Base-by-base conservation (phyloP, 495 filamentous ascomycete species). In the Pyrenula massariospora region DNA sequence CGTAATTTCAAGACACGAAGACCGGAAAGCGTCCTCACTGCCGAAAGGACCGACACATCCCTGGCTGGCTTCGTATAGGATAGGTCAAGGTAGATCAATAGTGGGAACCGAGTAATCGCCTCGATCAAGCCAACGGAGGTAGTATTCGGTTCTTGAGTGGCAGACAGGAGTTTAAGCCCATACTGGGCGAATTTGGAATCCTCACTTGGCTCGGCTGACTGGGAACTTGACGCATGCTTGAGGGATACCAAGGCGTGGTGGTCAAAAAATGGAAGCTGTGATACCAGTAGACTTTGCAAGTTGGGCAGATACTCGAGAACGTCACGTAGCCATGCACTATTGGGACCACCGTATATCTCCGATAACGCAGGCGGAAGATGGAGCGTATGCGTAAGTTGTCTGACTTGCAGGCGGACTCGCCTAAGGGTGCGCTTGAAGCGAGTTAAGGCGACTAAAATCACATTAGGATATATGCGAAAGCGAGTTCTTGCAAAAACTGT, bases 361-460 rank as follows among this genome's bases (percentile, higher is more conserved):
- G 81, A 80, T 22, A 84, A 70, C 19, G 83, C 82, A 12, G 83
- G 82, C 12, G 82, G 82, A n/a, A 86, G 70, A 66, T 85, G 81
- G 31, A 86, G 73, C 0, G 83, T 86, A 61, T 85, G 83, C 12
- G 80, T 84, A 25, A 83, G 65, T 49, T 73, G 69, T 23, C 81
- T 68, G 20, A 85, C 77, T 54, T 74, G 70, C 50, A 69, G 64
- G 22, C 83, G 70, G 5, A 80, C 76, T 68, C 74, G 74, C 56
- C 67, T 75, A 22, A 86, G 68, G 10, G 78, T 81, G 54, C 81
- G 76, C 63, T 78, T 77, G 67, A 86, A 85, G 56, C 77, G 72
- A 12, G 82, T 84, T 51, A 86, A 66, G 11, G 82, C 83, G 31
- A 85, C 80, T 82, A 54, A 56, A 25, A 21, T 63, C 48, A 57